Conservation (phyloP, 495 filamentous ascomycete species). For the Immersiella caudata region DNA sequence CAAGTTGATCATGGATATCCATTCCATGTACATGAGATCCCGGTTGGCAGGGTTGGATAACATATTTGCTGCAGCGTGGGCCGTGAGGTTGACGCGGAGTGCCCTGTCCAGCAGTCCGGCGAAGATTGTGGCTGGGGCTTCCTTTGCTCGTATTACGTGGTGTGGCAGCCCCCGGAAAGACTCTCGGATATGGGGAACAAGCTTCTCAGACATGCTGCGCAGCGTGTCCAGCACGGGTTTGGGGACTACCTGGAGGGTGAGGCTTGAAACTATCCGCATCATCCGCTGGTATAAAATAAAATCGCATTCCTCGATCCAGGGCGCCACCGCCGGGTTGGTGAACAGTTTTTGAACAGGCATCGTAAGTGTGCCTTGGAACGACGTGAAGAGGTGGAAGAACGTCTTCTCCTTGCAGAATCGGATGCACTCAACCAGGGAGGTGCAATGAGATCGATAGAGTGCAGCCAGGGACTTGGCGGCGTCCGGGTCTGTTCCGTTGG, state of each 20-base stretch:
- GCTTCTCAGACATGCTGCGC: conserved; percentile 75
- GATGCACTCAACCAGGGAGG: conserved; percentile 90
- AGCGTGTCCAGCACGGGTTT: conserved; percentile 80
- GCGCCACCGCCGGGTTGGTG: conserved; percentile 74
- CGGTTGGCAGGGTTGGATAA: conserved; percentile 71
- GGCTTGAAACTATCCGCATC: conserved; percentile 81
- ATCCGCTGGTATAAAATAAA: conserved; percentile 95
- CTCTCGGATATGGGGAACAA: conserved; percentile 74
- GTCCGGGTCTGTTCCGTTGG: conserved; percentile 75
- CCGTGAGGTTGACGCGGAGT: conserved; percentile 86
- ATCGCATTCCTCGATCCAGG: conserved; percentile 95
- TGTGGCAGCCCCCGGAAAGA: conserved; percentile 79
- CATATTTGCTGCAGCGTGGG: conserved; percentile 80
- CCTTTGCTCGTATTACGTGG: conserved; percentile 82
- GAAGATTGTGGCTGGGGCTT: conserved; percentile 87
- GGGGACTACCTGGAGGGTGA: conserved; percentile 88
- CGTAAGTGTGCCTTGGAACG: conserved; percentile 93
- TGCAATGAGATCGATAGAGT: conserved; percentile 91
- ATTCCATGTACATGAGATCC: conserved; percentile 92
- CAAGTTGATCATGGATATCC: conserved; percentile 77
- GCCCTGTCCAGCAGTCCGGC: conserved; percentile 80
- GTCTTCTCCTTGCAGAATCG: conserved; percentile 94
- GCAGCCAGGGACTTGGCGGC: conserved; percentile 78
- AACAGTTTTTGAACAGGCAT: conserved; percentile 97
- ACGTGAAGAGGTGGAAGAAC: conserved; percentile 91